Conservation (phyloP, 148 eudicot genomes). For the Fallopia convolvulus region DNA sequence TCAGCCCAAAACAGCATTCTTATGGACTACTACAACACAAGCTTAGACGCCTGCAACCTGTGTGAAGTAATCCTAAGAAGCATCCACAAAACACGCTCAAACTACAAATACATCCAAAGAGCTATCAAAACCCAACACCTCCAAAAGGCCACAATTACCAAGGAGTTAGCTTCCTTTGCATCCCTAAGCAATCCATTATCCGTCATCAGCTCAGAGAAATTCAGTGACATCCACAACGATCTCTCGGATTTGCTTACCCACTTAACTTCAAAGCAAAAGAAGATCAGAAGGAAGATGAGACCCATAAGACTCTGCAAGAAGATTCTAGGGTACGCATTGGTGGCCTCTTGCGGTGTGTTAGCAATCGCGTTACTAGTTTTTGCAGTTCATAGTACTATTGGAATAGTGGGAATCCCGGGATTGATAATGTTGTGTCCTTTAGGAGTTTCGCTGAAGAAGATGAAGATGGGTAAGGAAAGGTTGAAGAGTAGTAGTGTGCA, state of each 20-base stretch:
- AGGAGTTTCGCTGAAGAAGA: slow-evolving; percentile 17
- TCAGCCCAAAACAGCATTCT: slow-evolving; percentile 36
- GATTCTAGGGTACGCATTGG: slow-evolving; percentile 19
- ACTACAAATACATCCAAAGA: slow-evolving; percentile 29
- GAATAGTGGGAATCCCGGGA: slow-evolving; percentile 45
- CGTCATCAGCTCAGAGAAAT: slow-evolving; percentile 19
- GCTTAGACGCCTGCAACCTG: slow-evolving; percentile 42
- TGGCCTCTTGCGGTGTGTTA: slow-evolving; percentile 23
- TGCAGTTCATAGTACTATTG: slow-evolving; percentile 40
- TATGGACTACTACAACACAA: slow-evolving; percentile 45
- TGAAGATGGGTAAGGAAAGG: neutral
- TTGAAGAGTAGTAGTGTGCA: slow-evolving; percentile 13
- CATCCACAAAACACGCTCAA: slow-evolving; percentile 41
- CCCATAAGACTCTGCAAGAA: slow-evolving; percentile 32
- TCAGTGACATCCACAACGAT: slow-evolving; percentile 24
- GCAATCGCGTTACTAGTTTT: slow-evolving; percentile 34
- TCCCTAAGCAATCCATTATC: slow-evolving; percentile 39
- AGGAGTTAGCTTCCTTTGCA: slow-evolving; percentile 37
- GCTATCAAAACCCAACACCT: slow-evolving; percentile 16
- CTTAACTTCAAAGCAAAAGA: slow-evolving; percentile 32
- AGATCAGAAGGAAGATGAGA: slow-evolving; percentile 32
- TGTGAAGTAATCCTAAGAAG: slow-evolving; percentile 49
- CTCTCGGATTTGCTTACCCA: slow-evolving; percentile 28
- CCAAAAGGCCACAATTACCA: slow-evolving; percentile 5
- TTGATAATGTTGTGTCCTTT: slow-evolving; percentile 21